Base-by-base conservation (phyloP, 2,329 filamentous ascomycete species). In the Cordyceps cicadae region DNA sequence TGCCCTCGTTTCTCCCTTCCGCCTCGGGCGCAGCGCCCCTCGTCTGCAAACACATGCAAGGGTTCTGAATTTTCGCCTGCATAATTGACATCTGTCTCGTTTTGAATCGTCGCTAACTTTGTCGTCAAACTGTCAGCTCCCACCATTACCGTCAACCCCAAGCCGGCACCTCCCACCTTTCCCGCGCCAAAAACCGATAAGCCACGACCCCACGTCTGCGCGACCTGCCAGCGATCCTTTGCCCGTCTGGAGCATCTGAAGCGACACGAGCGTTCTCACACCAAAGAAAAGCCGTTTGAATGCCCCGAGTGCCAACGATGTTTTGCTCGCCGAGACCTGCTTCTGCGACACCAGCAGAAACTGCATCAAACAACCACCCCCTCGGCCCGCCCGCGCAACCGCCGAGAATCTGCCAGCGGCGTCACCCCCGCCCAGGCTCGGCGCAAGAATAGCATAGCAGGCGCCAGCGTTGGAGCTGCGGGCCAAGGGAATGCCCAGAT, bases 271-370 rank as follows among this genome's bases (percentile, higher is more conserved):
- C 62, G 62, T 41, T 64, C 62, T n/a, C 62, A 64, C 49, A 64
- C 62, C 72, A 97, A 99, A 74, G 92, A 99, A 77, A 99, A 99
- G 79, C 94, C 94, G 1, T 99, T 99, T 69, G 92, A 97, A 75
- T 99, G 94, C 70, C 90, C 91, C 32, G 91, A 97, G 74, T 99
- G 94, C 75, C 84, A 90, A 43, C 81, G 94, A 76, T 97, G 94
- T 77, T 99, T 99, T 75, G 94, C 94, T 63, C 86, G 94, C 63
- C 86, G 94, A 66, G 94, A 99, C 74, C 77, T 99, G 66, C 82
- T 99, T 60, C 79, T 99, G 66, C 86, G 94, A 62, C 94, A 99
- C 76, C 94, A 99, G 81, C 94, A 99, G 80, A 99, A 99, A 80
- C 83, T 99, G 53, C 94, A 99, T 73, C 91, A 96, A 81, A 91